Evolutionary conservation across 1,284 basidiomycete genomes (phyloP).

Genomic region (Chalciporus piperatoides): DNA sequence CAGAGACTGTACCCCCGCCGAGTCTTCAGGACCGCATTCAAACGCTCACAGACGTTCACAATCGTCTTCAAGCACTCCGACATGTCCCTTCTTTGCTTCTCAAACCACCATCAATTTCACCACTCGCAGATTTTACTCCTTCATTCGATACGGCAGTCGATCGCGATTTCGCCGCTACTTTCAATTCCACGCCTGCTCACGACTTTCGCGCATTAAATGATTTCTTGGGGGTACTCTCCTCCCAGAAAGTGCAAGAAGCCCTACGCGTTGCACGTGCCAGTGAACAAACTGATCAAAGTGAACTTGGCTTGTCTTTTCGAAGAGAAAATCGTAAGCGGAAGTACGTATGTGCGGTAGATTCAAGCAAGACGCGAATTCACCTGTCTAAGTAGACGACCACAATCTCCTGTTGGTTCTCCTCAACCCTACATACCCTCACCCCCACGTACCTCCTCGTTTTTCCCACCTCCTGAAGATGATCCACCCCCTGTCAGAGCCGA

Average conservation of each 20-base stretch:
- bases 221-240: slow-evolving; percentile 43
- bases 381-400: slow-evolving; percentile 40
- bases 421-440: slow-evolving; percentile 48
- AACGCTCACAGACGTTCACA: slow-evolving; percentile 43
- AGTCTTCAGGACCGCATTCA: slow-evolving; percentile 43
- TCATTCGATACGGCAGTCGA: slow-evolving; percentile 30
- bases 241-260: slow-evolving; percentile 51
- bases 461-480: slow-evolving; percentile 39
- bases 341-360: slow-evolving; percentile 32
- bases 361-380: background rate
- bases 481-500: slow-evolving; percentile 39
- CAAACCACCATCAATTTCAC: slow-evolving; percentile 29
- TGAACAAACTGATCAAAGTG: slow-evolving; percentile 45
- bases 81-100: slow-evolving; percentile 43
- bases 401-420: slow-evolving; percentile 55
- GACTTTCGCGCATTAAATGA: slow-evolving; percentile 44
- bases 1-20: slow-evolving; percentile 8
- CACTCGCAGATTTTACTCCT: slow-evolving; percentile 25
- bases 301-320: slow-evolving; percentile 42
- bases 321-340: slow-evolving; percentile 50
- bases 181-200: slow-evolving; percentile 24
- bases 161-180: slow-evolving; percentile 29
- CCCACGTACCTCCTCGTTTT: slow-evolving; percentile 38
- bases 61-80: slow-evolving; percentile 42
- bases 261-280: slow-evolving; percentile 49